phyloP scores from a whole-genome alignment of 768 basidiomycete species.

The Roridomyces roridus region DNA sequence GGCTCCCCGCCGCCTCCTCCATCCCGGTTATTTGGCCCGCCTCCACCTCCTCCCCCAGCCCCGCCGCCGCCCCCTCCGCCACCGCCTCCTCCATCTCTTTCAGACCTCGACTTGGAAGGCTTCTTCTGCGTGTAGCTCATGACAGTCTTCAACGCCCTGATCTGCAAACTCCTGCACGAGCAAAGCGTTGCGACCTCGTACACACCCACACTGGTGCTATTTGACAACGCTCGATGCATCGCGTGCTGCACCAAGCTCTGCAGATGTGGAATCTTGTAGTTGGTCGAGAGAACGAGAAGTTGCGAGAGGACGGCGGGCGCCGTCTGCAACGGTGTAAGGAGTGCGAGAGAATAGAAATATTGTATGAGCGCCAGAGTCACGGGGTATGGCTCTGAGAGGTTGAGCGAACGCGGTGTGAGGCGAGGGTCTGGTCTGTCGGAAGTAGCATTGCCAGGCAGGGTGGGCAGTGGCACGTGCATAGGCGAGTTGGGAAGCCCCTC shows the following conservation, averaged over 20 bases:
- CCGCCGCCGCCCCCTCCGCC: conserved; percentile 42
- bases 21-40: conserved; percentile 30
- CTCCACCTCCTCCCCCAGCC: conserved; percentile 37
- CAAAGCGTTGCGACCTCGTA: conserved; percentile 96
- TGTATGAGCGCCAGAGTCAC: conserved; percentile 89
- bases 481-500: conserved; percentile 64
- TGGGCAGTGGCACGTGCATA: conserved; percentile 69
- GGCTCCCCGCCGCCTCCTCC: conserved; percentile 31
- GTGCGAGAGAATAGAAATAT: conserved; percentile 88
- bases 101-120: conserved; percentile 61
- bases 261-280: conserved; percentile 80
- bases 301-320: conserved; percentile 89
- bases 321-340: conserved; percentile 91
- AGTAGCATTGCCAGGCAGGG: conserved; percentile 57
- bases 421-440: conserved; percentile 74
- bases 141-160: conserved; percentile 82
- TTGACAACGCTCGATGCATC: conserved; percentile 88
- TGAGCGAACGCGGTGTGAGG: conserved; percentile 77
- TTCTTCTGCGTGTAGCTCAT: conserved; percentile 88
- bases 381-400: conserved; percentile 88
- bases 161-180: conserved; percentile 87
- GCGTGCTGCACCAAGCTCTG: conserved; percentile 88
- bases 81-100: conserved; percentile 45
- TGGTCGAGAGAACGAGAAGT: conserved; percentile 81
- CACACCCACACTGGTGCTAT: conserved; percentile 86